A percentile compares a stretch with the other conserved stretches of the same genome.
Conservation (phyloP, 371 early-diverging fungal species). For the Umbelopsis sp. region DNA sequence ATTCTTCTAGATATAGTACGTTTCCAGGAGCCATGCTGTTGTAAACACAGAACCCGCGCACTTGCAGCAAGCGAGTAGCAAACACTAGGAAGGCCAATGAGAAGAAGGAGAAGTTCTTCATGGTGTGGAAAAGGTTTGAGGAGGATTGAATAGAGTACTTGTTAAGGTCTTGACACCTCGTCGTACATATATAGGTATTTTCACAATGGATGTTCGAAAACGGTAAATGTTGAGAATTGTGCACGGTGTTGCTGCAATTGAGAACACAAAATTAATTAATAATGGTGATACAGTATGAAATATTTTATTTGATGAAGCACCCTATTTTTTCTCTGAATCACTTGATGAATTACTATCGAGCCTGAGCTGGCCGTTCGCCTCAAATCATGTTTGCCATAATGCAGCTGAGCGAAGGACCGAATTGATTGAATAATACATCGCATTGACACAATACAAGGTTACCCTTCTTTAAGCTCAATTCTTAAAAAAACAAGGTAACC, state of each 20-base stretch:
- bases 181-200: neutral
- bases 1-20: neutral
- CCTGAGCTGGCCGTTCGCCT: too few species aligned
- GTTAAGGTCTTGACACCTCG: neutral
- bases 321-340: too few species aligned
- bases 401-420: too few species aligned
- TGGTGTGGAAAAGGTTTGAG: neutral
- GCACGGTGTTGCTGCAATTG: neutral
- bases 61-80: neutral
- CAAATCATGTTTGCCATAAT: too few species aligned
- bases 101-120: neutral
- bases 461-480: too few species aligned
- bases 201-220: neutral
- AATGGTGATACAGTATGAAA: too few species aligned
- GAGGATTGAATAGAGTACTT: neutral
- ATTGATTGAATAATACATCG: too few species aligned
- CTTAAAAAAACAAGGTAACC: too few species aligned
- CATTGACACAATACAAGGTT: too few species aligned
- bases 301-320: too few species aligned
- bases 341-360: too few species aligned
- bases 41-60: neutral
- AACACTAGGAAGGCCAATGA: neutral
- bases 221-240: slow-evolving; percentile 6
- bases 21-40: slow-evolving; percentile 1
- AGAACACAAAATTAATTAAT: too few species aligned